Evolutionary conservation across 768 basidiomycete genomes (phyloP), one percentile per base, ranked within the genome.

Genomic region (Phanerodontia chrysosporium): DNA sequence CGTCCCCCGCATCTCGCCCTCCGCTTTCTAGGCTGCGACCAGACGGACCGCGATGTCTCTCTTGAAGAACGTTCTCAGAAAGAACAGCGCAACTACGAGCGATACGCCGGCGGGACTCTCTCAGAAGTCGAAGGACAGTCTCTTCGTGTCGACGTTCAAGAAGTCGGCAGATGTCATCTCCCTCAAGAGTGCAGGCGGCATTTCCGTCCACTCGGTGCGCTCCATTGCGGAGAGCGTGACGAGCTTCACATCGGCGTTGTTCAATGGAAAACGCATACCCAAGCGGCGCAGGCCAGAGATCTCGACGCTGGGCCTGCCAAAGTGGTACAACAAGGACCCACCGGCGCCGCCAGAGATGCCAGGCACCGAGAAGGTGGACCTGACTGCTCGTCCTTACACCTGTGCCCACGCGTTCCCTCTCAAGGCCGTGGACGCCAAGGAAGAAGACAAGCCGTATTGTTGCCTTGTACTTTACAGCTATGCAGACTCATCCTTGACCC

Each of bases 201-300:
- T 45, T 18, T 45, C 44, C n/a, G 51, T 59, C 28, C 27, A 46
- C 44, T 46, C 44, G 3, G 51, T 53, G 14, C 51, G 51, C 12
- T 54, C 51, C 28, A 53, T 59, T 16, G 58, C 58, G 30, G 58
- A 59, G 51, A 59, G 58, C 45, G 58, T 59, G 6, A 39, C 51
- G 12, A 59, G 58, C 58, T 59, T 59, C 58, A 27, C 58, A 3
- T 53, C 58, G 5, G 51, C 24, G 27, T 29, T 59, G 18, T 36
- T 59, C 12, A 45, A 45, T 35, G 58, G 58, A 6, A 44, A 32
- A 44, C 51, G 51, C 29, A 35, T 59, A 4, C 51, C 58, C 13
- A 59, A 59, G 52, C 51, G 58, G 10, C 51, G 51, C 21, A 18
- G 51, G 14, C 58, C 51, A 2, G 58, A 59, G 6, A n/a, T 59